These are phyloP conservation scores for Trifolium dubium DNA, from an alignment of 306 rosid species.

Conservation along the genomic window DNA sequence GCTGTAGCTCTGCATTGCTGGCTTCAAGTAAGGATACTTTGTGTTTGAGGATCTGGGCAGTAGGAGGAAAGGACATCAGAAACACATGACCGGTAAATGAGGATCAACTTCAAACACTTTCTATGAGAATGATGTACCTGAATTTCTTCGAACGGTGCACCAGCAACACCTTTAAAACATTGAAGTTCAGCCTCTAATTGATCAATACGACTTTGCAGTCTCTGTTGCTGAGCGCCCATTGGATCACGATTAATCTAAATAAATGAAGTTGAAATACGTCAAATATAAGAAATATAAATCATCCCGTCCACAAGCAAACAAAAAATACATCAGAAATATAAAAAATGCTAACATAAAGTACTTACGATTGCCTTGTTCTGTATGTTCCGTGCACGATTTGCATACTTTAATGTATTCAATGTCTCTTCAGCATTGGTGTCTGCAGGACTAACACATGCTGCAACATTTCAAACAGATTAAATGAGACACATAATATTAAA, in stretches of 20 bases:
- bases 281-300: slow-evolving; percentile 15
- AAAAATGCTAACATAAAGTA: slow-evolving; percentile 13
- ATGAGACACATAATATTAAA: not conserved
- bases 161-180: slow-evolving; percentile 70
- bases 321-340: slow-evolving; percentile 14
- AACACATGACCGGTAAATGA: slow-evolving; percentile 20
- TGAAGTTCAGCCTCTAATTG: slow-evolving; percentile 88
- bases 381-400: slow-evolving; percentile 98
- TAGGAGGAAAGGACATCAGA: slow-evolving; percentile 23
- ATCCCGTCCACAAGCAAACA: not conserved
- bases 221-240: slow-evolving; percentile 74
- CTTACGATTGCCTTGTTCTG: slow-evolving; percentile 97
- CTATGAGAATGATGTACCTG: slow-evolving; percentile 57
- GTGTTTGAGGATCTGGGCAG: slow-evolving; percentile 76
- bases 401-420: slow-evolving; percentile 92
- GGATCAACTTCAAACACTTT: slow-evolving; percentile 18
- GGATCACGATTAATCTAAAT: slow-evolving; percentile 91
- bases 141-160: slow-evolving; percentile 81
- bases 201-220: slow-evolving; percentile 88
- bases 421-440: slow-evolving; percentile 98
- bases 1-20: slow-evolving; percentile 74
- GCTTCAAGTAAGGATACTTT: slow-evolving; percentile 92
- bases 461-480: slow-evolving; percentile 30
- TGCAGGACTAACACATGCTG: slow-evolving; percentile 99
- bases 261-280: slow-evolving; percentile 24